Conservation (phyloP, 2,329 filamentous ascomycete species). For the Daldinia sp. region DNA sequence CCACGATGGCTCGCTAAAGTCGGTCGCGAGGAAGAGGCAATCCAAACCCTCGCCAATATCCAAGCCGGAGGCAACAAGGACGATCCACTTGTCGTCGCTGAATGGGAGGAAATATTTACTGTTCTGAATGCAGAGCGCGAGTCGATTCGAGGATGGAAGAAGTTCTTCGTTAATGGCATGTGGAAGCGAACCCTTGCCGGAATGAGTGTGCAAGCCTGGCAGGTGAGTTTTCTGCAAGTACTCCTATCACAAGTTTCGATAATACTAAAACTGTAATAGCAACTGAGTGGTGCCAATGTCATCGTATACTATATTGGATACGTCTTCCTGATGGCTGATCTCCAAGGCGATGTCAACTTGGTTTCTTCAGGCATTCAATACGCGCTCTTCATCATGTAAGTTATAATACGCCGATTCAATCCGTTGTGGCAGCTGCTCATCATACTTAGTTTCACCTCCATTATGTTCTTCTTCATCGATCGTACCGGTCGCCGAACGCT, state of each 20-base stretch:
- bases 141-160: constrained; percentile 53
- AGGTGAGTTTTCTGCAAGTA: constrained; percentile 51
- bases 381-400: constrained; percentile 60
- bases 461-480: constrained; percentile 66
- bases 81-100: constrained; percentile 67
- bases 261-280: constrained; percentile 49
- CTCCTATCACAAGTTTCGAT: background rate
- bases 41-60: constrained; percentile 66
- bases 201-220: constrained; percentile 69
- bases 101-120: constrained; percentile 65
- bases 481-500: constrained; percentile 71
- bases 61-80: constrained; percentile 67
- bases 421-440: constrained; percentile 17
- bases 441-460: constrained; percentile 56
- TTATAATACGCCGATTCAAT: constrained; percentile 9
- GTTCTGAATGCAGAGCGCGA: constrained; percentile 55
- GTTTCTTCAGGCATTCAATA: constrained; percentile 69
- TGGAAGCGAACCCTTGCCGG: constrained; percentile 69
- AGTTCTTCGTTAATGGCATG: constrained; percentile 63
- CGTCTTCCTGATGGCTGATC: constrained; percentile 70
- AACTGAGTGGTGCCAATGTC: constrained; percentile 64
- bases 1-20: constrained; percentile 73
- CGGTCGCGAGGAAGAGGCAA: constrained; percentile 68
- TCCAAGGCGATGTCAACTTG: constrained; percentile 64
- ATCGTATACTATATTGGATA: constrained; percentile 71